Evolutionary conservation across 2,329 filamentous ascomycete genomes (phyloP).

Genomic region (Beauveria sp.): DNA sequence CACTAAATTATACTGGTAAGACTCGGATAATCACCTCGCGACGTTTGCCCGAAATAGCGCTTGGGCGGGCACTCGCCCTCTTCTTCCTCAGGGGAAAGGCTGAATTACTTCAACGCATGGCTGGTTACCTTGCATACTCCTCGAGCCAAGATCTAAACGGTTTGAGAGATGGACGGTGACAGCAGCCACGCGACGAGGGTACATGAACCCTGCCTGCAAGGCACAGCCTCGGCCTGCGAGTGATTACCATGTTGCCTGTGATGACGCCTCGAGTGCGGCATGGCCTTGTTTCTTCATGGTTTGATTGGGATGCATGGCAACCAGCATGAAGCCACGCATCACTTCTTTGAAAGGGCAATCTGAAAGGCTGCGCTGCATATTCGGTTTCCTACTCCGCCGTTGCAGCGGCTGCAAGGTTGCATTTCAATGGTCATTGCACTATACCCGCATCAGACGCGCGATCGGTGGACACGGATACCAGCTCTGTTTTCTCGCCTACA

Average conservation of each 20-base stretch:
- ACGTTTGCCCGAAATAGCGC: background rate
- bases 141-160: background rate
- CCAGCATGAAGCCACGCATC: background rate
- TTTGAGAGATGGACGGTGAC: background rate
- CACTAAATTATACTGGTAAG: too few species aligned
- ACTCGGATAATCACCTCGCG: background rate
- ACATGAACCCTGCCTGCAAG: background rate
- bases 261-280: background rate
- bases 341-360: background rate
- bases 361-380: background rate
- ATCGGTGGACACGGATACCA: background rate
- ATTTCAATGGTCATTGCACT: background rate
- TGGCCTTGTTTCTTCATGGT: background rate
- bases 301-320: background rate
- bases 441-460: constrained; percentile 7
- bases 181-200: background rate
- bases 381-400: background rate
- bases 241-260: background rate
- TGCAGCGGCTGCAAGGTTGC: constrained; percentile 6
- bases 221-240: background rate
- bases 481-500: background rate
- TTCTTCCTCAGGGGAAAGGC: background rate
- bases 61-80: background rate
- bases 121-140: background rate
- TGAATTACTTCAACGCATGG: background rate